Base-by-base conservation (phyloP, 2,329 filamentous ascomycete species). In the Magnaporthales sp. region DNA sequence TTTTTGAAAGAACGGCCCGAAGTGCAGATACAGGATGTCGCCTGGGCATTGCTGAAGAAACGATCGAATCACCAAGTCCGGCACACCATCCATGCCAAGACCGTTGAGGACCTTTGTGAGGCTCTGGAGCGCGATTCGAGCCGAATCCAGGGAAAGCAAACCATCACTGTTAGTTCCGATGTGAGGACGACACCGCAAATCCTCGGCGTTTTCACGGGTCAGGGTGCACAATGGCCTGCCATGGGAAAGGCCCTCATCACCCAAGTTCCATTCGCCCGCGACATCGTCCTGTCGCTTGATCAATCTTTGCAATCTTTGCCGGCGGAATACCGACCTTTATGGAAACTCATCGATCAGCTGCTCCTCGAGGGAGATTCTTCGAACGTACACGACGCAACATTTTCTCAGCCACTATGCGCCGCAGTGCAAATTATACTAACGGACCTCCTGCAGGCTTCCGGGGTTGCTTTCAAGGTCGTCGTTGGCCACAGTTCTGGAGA, bases 261-360 rank as follows among this genome's bases (percentile, higher is more conserved):
- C 31, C 31, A 32, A 2, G 24, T 30, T 2, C 22, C 24, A 5
- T 8, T 11, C 58, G 22, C 26, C 27, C 58, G 58, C n/a, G 58
- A 15, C 58, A 5, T 26, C n/a, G 10, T n/a, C 26, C 8, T 9
- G 79, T 13, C 69, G 2, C 70, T 81, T 67, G 72, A 78, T 51
- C n/a, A 24, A 24, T 61, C 58, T 15, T 24, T 61, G 24, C 58
- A 61, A 24, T 2, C 51, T 3, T 24, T 65, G 6, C 63, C 63
- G 3, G 32, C 24, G 46, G 5, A 9, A 3, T 30, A 65, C 10
- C 38, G 63, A 15, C 74, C 74, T 0, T 70, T 73, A 3, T 81
- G 79, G 68, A 75, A 74, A 13, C 71, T 79, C 1, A 30, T 75
- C 24, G 74, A 78, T 46, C 77, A 81, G 70, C 74, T 82, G 1